phyloP scores from a whole-genome alignment of 2,329 filamentous ascomycete species.

The Coniella vitis region DNA sequence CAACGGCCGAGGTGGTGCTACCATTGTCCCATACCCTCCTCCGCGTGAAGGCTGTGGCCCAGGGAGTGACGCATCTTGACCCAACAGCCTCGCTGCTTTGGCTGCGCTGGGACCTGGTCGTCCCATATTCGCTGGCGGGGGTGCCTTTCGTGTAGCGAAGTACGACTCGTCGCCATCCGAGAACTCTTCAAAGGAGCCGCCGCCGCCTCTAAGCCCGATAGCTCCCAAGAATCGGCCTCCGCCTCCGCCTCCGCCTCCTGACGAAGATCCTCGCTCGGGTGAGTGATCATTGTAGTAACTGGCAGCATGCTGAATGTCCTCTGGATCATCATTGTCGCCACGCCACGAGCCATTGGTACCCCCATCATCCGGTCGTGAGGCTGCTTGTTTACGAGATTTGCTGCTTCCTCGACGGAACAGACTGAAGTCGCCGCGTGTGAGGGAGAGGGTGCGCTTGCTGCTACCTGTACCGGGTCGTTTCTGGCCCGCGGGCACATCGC shows the following conservation, averaged over 20 bases:
- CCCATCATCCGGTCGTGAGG: slow-evolving; percentile 36
- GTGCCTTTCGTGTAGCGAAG: slow-evolving; percentile 36
- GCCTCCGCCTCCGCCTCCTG: background rate
- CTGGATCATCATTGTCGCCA: slow-evolving; percentile 33
- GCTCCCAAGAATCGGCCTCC: slow-evolving; percentile 15
- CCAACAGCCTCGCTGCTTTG: slow-evolving; percentile 12
- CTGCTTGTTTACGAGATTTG: slow-evolving; percentile 30
- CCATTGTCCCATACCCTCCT: background rate
- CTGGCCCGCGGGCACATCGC: slow-evolving; percentile 26
- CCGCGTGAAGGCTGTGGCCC: too few species aligned
- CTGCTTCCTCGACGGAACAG: slow-evolving; percentile 35
- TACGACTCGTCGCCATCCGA: slow-evolving; percentile 50
- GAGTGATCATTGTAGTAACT: slow-evolving; percentile 22
- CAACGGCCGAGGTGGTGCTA: background rate
- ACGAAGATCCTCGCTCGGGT: slow-evolving; percentile 13
- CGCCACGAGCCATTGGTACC: slow-evolving; percentile 51
- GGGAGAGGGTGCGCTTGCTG: slow-evolving; percentile 53
- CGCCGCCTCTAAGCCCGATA: slow-evolving; percentile 27
- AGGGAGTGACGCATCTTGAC: slow-evolving; percentile 8
- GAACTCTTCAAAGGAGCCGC: slow-evolving; percentile 40
- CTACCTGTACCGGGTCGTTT: slow-evolving; percentile 31
- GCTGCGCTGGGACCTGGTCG: slow-evolving; percentile 5
- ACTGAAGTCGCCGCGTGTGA: slow-evolving; percentile 47
- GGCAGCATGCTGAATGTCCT: slow-evolving; percentile 3
- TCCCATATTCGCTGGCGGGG: slow-evolving; percentile 21